Base-by-base conservation (phyloP, 352 stramenopile species). In the Phytopythium sindhum region DNA sequence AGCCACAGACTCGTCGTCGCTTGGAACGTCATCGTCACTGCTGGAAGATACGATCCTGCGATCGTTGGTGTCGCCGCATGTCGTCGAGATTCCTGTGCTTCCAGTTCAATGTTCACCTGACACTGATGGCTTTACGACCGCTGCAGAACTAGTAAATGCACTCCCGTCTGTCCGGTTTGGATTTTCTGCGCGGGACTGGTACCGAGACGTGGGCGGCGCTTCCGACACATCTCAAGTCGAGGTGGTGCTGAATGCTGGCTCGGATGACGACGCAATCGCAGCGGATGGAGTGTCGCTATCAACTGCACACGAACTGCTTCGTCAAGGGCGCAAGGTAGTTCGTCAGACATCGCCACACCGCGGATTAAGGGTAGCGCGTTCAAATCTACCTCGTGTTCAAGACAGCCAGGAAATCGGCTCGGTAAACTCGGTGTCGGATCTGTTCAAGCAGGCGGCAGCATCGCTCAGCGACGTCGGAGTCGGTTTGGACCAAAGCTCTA, bases 221-320 rank as follows among this genome's bases (percentile, higher is more conserved):
- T 45, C 45, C 23, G 23, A n/a, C 37, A 2, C 4, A 2, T 12
- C 19, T 8, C 21, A 58, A 10, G 29, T 21, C n/a, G 28, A 44
- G n/a, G 31, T 45, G 2, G 23, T 58, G 52, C 21, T 58, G 31
- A 19, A 23, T 45, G 31, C 23, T 14, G 29, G 29, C 33, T 55
- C 48, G 0, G 26, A 55, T 9, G 48, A 35, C 26, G 48, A 55
- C 26, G 21, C 17, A 58, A 6, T 42, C 7, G 33, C 10, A 23
- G 41, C 41, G 24, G 8, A 37, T 5, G 52, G 70, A 15, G 69
- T 82, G 64, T 41, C 63, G n/a, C 23, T 78, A 19, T 59, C 63
- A 4, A 74, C 63, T 17, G 71, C 66, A 19, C 61, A 69, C 57
- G 69, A 80, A 26, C 56, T 82, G 23, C 71, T 74, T 56, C 26